These are phyloP conservation scores for Boletus holoroseus DNA, from an alignment of 1,284 basidiomycete species.

Conservation along the genomic window DNA sequence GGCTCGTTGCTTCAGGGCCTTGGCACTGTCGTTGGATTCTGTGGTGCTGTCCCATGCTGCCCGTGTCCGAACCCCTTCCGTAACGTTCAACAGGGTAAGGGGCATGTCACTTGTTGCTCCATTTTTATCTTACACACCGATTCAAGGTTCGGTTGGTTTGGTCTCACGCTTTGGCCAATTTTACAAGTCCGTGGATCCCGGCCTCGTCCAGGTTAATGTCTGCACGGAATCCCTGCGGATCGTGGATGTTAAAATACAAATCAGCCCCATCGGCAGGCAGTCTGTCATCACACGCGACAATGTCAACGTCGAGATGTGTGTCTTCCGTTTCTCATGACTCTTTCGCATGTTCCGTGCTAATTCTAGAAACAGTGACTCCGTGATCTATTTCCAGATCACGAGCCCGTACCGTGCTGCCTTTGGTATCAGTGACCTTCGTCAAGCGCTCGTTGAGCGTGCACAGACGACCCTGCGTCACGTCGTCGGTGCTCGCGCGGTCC, in stretches of 20 bases:
- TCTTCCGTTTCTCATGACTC: slow-evolving; percentile 4
- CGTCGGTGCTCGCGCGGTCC: slow-evolving; percentile 83
- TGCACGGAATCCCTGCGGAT: slow-evolving; percentile 81
- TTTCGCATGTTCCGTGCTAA: slow-evolving; percentile 13
- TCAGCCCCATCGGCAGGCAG: slow-evolving; percentile 81
- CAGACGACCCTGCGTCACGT: slow-evolving; percentile 95
- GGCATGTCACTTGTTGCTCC: slow-evolving; percentile 3
- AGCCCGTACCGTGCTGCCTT: slow-evolving; percentile 89
- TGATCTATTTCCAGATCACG: slow-evolving; percentile 86
- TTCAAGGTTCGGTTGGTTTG: slow-evolving; percentile 77
- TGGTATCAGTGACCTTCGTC: slow-evolving; percentile 83
- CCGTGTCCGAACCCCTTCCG: slow-evolving; percentile 76
- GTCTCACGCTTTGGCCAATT: slow-evolving; percentile 91
- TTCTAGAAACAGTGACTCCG: slow-evolving; percentile 60
- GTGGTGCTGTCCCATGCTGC: slow-evolving; percentile 84
- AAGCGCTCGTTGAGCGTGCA: slow-evolving; percentile 87
- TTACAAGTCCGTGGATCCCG: slow-evolving; percentile 92
- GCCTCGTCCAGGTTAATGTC: slow-evolving; percentile 87
- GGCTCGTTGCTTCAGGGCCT: slow-evolving; percentile 73
- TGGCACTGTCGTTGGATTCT: slow-evolving; percentile 53
- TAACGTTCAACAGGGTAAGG: slow-evolving; percentile 70
- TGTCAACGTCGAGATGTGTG: slow-evolving; percentile 79
- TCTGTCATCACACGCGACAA: slow-evolving; percentile 85
- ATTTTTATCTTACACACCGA: slow-evolving; percentile 8
- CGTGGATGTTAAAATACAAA: slow-evolving; percentile 94